Percentiles rank a stretch among this genome's conserved stretches.
phyloP scores from a whole-genome alignment of 2,329 filamentous ascomycete genomes.

The Colletotrichum chlorophyti region DNA sequence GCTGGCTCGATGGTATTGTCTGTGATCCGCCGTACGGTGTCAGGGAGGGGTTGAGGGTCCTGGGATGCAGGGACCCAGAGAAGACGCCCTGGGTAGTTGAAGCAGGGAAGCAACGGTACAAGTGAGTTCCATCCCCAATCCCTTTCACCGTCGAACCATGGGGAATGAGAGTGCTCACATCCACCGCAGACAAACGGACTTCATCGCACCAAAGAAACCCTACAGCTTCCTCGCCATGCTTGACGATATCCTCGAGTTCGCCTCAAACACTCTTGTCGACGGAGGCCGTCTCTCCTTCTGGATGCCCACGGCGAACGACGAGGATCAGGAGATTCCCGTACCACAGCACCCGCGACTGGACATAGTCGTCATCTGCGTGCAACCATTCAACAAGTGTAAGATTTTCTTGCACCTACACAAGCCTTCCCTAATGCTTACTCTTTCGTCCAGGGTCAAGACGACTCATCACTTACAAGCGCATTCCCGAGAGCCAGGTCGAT shows the following conservation, averaged over 20 bases:
- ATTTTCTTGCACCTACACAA: neutral
- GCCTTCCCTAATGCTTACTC: slow-evolving; percentile 22
- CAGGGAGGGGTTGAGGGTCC: slow-evolving; percentile 86
- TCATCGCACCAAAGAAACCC: slow-evolving; percentile 86
- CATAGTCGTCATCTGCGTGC: slow-evolving; percentile 78
- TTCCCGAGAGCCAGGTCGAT: slow-evolving; percentile 65
- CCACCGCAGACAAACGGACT: slow-evolving; percentile 64
- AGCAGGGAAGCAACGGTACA: slow-evolving; percentile 73
- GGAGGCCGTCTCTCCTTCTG: slow-evolving; percentile 87
- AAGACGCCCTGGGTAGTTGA: slow-evolving; percentile 67
- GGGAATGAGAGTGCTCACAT: slow-evolving; percentile 27
- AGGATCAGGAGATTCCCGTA: slow-evolving; percentile 77
- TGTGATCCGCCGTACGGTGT: slow-evolving; percentile 98
- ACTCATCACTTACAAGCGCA: slow-evolving; percentile 83
- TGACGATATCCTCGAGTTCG: slow-evolving; percentile 87
- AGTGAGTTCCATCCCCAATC: slow-evolving; percentile 56
- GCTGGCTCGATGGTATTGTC: slow-evolving; percentile 85
- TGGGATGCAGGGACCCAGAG: slow-evolving; percentile 76
- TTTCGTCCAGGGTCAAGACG: slow-evolving; percentile 87
- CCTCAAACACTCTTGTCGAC: slow-evolving; percentile 77
- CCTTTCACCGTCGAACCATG: neutral
- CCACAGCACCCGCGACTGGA: slow-evolving; percentile 80
- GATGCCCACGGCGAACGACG: slow-evolving; percentile 91
- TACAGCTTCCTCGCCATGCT: slow-evolving; percentile 93
- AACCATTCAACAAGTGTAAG: slow-evolving; percentile 88